Conservation (phyloP, 1,284 basidiomycete genomes). For the Trametes polyzona region DNA sequence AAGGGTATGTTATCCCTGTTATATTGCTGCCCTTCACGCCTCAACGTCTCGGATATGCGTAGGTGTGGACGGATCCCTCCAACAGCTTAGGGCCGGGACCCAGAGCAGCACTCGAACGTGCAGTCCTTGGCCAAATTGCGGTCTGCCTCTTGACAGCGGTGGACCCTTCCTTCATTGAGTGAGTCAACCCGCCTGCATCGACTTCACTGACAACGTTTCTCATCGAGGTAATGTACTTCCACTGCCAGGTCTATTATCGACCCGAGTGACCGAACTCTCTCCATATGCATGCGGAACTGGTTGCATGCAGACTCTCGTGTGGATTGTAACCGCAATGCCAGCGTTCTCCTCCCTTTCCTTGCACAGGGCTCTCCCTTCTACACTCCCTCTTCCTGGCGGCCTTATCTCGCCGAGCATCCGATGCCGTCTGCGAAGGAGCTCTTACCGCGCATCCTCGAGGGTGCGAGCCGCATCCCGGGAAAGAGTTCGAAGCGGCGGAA, state of each 20-base stretch:
- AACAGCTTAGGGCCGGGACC: not conserved
- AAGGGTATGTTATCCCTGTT: not conserved
- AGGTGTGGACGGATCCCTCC: conserved; percentile 12
- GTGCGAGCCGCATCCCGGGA: not conserved
- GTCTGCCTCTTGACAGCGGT: not conserved
- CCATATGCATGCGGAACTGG: conserved; percentile 2
- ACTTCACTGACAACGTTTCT: not conserved
- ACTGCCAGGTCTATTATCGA: not conserved
- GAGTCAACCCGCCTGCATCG: not conserved
- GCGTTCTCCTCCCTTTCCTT: not conserved
- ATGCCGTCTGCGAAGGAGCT: not conserved
- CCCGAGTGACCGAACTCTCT: not conserved
- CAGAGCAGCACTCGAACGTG: not conserved
- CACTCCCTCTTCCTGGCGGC: not conserved
- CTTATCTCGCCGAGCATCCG: not conserved
- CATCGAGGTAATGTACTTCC: too few relatives aligned
- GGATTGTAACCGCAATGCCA: not conserved
- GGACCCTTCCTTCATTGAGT: conserved; percentile 12
- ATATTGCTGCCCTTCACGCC: not conserved
- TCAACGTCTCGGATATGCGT: not conserved
- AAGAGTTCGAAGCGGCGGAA: not conserved
- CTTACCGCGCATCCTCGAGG: not conserved
- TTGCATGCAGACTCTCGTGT: not conserved
- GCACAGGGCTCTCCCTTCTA: not conserved
- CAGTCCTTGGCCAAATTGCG: not conserved